A percentile compares a stretch with the other conserved stretches of the same genome.
These are phyloP conservation scores for Coemansia sp. DNA, from an alignment of 192 early-diverging fungal species.

Conservation along the genomic window DNA sequence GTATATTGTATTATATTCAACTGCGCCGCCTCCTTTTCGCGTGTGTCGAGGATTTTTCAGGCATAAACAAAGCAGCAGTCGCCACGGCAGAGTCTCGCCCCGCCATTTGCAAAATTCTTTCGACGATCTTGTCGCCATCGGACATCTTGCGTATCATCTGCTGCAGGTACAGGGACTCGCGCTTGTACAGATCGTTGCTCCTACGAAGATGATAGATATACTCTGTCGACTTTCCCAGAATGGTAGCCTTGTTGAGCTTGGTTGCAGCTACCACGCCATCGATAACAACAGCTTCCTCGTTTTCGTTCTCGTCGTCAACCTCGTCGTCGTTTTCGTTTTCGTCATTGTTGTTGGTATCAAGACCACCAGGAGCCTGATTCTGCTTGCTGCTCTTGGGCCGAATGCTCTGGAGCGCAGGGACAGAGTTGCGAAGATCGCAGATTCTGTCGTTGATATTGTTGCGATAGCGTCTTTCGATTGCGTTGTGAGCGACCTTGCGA, in stretches of 20 bases:
- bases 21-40: constrained; percentile 24
- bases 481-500: constrained; percentile 94
- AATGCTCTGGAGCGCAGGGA: constrained; percentile 73
- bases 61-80: constrained; percentile 26
- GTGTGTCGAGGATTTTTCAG: constrained; percentile 15
- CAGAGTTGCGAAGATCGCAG: constrained; percentile 76
- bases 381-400: constrained; percentile 32
- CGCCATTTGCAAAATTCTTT: constrained; percentile 21
- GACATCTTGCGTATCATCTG: constrained; percentile 33
- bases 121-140: constrained; percentile 29
- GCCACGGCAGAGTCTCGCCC: constrained; percentile 29
- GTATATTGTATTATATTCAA: background rate
- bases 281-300: constrained; percentile 52
- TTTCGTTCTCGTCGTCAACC: constrained; percentile 43
- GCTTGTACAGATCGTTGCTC: constrained; percentile 39
- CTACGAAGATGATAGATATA: constrained; percentile 70
- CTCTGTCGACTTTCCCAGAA: constrained; percentile 87
- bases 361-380: constrained; percentile 54
- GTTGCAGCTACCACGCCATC: constrained; percentile 85
- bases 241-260: constrained; percentile 93
- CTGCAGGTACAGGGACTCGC: constrained; percentile 44
- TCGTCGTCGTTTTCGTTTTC: constrained; percentile 43
- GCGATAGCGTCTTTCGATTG: constrained; percentile 90
- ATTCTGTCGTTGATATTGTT: constrained; percentile 98
- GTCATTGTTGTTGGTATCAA: constrained; percentile 31